phyloP scores from a whole-genome alignment of 331 rosid species.

The Malus hybrid region DNA sequence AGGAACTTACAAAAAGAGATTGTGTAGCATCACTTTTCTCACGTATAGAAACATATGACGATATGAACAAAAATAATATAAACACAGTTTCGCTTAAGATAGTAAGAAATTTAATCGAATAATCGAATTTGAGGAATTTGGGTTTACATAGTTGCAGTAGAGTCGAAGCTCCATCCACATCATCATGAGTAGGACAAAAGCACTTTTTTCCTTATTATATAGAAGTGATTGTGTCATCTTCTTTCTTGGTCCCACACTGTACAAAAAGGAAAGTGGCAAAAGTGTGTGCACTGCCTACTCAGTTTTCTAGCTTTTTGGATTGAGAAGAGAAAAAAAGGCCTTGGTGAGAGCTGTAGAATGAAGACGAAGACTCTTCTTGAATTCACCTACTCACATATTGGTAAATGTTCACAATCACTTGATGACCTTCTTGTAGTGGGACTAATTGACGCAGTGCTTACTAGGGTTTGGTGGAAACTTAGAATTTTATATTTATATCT shows the following conservation, averaged over 20 bases:
- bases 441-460: conserved; percentile 10
- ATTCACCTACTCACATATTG: conserved; percentile 4
- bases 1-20: background rate
- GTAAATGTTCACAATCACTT: background rate
- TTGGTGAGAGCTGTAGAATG: background rate
- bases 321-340: conserved; percentile 1
- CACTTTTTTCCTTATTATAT: conserved; percentile 14
- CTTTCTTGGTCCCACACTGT: background rate
- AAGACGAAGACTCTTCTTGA: background rate
- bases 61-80: too few species aligned
- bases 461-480: too few species aligned
- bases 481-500: too few species aligned
- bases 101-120: background rate
- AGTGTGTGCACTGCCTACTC: conserved; percentile 12
- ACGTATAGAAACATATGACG: rapidly evolving
- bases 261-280: conserved; percentile 17
- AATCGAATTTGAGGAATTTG: background rate
- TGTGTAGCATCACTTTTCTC: background rate
- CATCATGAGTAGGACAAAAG: conserved; percentile 47
- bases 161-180: conserved; percentile 26
- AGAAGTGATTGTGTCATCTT: conserved; percentile 33
- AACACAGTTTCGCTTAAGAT: too few species aligned
- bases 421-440: conserved; percentile 11
- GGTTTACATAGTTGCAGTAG: background rate
- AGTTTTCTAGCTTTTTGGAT: conserved; percentile 13